Conservation (phyloP, 2,329 filamentous ascomycete genomes). For the Colletotrichum sansevieriae region DNA sequence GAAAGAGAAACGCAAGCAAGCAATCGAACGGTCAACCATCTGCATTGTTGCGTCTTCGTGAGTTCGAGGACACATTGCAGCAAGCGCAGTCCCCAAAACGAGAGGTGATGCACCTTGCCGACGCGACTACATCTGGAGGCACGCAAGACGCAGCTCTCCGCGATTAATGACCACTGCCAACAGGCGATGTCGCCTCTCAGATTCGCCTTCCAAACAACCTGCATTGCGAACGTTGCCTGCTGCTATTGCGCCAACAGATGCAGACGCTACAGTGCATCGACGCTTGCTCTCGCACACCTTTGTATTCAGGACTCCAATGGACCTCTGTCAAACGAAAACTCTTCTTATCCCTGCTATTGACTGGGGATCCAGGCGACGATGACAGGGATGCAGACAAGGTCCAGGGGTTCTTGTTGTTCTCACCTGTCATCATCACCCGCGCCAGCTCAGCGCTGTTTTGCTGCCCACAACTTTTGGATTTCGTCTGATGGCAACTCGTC, state of each 20-base stretch:
- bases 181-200: not conserved
- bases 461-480: slow-evolving; percentile 21
- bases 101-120: slow-evolving; percentile 17
- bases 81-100: not conserved
- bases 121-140: not conserved
- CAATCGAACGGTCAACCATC: not conserved
- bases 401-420: slow-evolving; percentile 30
- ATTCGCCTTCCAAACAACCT: not conserved
- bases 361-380: slow-evolving; percentile 26
- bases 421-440: slow-evolving; percentile 28
- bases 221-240: slow-evolving; percentile 18
- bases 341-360: slow-evolving; percentile 25
- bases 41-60: not conserved
- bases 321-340: slow-evolving; percentile 33
- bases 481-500: slow-evolving; percentile 30
- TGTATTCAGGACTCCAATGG: slow-evolving; percentile 6
- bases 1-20: not conserved
- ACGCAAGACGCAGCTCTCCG: not conserved
- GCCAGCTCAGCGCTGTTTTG: slow-evolving; percentile 4
- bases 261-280: slow-evolving; percentile 29
- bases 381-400: slow-evolving; percentile 29
- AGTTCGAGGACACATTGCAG: not conserved
- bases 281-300: slow-evolving; percentile 18
- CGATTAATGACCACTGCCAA: slow-evolving; percentile 9
- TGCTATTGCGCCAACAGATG: slow-evolving; percentile 20